Percentiles rank a stretch among this genome's conserved stretches.
Conservation (phyloP, 192 early-diverging fungal genomes). For the Coemansia aciculifera region DNA sequence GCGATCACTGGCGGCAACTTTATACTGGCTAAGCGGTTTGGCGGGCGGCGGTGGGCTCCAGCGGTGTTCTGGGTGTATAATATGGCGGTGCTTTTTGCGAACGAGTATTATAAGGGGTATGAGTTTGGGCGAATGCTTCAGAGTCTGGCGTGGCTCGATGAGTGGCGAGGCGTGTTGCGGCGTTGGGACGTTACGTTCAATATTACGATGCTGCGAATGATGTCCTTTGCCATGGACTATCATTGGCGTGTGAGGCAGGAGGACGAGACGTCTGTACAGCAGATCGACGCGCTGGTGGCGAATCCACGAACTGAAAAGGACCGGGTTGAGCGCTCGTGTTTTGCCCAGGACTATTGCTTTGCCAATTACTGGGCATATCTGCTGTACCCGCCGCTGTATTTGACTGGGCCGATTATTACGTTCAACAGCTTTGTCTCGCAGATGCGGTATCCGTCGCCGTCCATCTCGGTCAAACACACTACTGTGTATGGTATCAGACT, state of each 20-base stretch:
- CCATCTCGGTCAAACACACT: conserved; percentile 8
- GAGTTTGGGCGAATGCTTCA: conserved; percentile 58
- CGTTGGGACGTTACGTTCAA: conserved; percentile 93
- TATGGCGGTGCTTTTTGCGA: conserved; percentile 75
- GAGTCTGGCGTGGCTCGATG: conserved; percentile 69
- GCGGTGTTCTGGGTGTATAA: conserved; percentile 80
- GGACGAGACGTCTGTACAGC: conserved; percentile 17
- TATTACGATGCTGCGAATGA: conserved; percentile 82
- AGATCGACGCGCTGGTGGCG: conserved; percentile 14
- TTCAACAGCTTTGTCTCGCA: conserved; percentile 92
- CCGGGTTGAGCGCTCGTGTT: conserved; percentile 59
- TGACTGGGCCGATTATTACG: conserved; percentile 93
- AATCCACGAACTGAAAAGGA: conserved; percentile 56
- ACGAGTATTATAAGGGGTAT: conserved; percentile 76
- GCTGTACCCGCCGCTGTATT: conserved; percentile 88
- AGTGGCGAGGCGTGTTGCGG: conserved; percentile 64
- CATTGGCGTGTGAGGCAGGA: conserved; percentile 73
- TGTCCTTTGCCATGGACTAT: conserved; percentile 93
- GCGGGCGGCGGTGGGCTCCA: conserved; percentile 61
- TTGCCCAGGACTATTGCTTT: conserved; percentile 72
- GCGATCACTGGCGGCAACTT: conserved; percentile 67
- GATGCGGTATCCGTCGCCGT: conserved; percentile 59
- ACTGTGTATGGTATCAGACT: conserved; percentile 71
- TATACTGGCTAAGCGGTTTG: conserved; percentile 57
- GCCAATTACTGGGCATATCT: conserved; percentile 77